Evolutionary conservation across 306 rosid species (phyloP).

Genomic region (Acacia melanoxylon): DNA sequence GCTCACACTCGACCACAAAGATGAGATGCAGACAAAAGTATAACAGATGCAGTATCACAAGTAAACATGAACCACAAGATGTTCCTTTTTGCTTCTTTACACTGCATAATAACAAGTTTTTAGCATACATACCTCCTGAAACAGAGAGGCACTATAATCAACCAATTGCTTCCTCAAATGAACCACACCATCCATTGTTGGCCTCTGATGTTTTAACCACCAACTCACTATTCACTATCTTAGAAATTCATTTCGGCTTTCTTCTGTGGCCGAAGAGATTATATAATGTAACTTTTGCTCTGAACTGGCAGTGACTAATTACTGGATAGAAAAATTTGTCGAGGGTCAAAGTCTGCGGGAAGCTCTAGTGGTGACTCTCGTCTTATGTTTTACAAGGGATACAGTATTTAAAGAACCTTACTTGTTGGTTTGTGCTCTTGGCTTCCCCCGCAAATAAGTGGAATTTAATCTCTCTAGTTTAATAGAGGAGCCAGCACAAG

Average conservation of each 20-base stretch:
- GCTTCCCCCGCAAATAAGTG: constrained; percentile 17
- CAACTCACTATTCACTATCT: constrained; percentile 19
- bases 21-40: background rate
- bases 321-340: background rate
- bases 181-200: constrained; percentile 52
- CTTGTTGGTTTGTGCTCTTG: background rate
- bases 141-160: constrained; percentile 62
- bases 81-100: background rate
- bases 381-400: constrained; percentile 24
- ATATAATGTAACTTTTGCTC: constrained; percentile 19
- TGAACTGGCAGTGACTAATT: constrained; percentile 22
- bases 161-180: constrained; percentile 56
- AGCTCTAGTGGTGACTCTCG: constrained; percentile 13
- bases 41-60: background rate
- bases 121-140: constrained; percentile 56
- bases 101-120: background rate
- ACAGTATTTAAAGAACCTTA: constrained; percentile 15
- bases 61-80: background rate
- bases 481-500: constrained; percentile 28
- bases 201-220: constrained; percentile 24
- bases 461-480: constrained; percentile 9
- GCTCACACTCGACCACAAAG: too few species aligned
- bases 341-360: background rate
- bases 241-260: constrained; percentile 17
- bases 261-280: constrained; percentile 9